These are phyloP conservation scores for Penicillium sp. DNA, from an alignment of 2,329 filamentous ascomycete species.

Conservation along the genomic window DNA sequence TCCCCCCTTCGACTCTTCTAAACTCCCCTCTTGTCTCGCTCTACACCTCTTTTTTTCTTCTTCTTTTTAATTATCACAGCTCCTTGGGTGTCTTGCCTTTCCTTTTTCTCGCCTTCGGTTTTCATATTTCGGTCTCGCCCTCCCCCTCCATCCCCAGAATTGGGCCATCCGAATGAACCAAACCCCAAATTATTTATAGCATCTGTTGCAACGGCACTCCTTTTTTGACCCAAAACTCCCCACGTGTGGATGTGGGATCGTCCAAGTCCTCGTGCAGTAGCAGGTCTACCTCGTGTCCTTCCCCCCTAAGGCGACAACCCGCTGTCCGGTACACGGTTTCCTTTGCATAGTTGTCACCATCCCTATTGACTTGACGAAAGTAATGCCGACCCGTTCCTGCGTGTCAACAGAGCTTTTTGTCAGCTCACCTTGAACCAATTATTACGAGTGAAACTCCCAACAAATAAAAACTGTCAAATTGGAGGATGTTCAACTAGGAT, in stretches of 20 bases:
- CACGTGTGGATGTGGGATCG: slow-evolving; percentile 18
- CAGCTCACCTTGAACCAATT: slow-evolving; percentile 25
- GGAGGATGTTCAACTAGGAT: slow-evolving; percentile 32
- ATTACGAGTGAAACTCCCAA: background rate
- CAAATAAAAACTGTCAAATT: slow-evolving; percentile 11
- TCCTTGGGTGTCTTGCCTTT: slow-evolving; percentile 4
- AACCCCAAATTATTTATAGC: slow-evolving; percentile 17
- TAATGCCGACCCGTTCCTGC: slow-evolving; percentile 35
- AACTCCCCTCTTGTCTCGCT: slow-evolving; percentile 12
- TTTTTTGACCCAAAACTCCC: slow-evolving; percentile 16
- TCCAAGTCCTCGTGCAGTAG: slow-evolving; percentile 31
- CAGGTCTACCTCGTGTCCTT: slow-evolving; percentile 28
- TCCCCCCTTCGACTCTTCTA: slow-evolving; percentile 6
- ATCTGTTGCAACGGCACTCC: slow-evolving; percentile 10
- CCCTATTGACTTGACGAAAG: slow-evolving; percentile 20
- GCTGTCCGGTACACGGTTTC: slow-evolving; percentile 31
- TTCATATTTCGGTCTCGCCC: slow-evolving; percentile 4
- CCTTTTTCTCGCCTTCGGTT: slow-evolving; percentile 5
- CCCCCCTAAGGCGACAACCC: slow-evolving; percentile 16
- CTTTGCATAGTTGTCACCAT: slow-evolving; percentile 12
- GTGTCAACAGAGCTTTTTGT: slow-evolving; percentile 22
- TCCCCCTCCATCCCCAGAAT: slow-evolving; percentile 5
- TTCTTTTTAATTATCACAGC: slow-evolving; percentile 1
- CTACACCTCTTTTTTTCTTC: slow-evolving; percentile 5
- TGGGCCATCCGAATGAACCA: slow-evolving; percentile 9